Evolutionary conservation across 257 asterid species (phyloP), one percentile per base, ranked within the genome.

Genomic region (Ilex asprella): DNA sequence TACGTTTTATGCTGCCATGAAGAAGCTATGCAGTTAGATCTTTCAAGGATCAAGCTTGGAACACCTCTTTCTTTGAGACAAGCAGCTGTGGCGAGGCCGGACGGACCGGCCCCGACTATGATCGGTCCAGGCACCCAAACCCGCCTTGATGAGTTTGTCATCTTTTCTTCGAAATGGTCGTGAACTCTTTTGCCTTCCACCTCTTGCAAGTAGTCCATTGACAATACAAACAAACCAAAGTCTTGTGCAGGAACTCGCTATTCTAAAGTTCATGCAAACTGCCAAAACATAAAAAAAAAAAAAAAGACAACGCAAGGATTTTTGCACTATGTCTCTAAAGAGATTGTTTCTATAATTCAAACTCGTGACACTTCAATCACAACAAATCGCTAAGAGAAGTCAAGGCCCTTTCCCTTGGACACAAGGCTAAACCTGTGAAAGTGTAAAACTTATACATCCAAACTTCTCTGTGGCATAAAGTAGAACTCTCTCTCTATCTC

Each of bases 11-110:
- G 57, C 30, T 53, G 57, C 57, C 57, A 53, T 7, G 15, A 14
- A 16, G 57, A 53, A 16, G 30, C 57, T 53, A 53, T 53, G 30
- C 57, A 53, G 3, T 53, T n/a, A 8, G 57, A 10, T 10, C 57
- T 53, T 21, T 53, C 57, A 15, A 53, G 57, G 30, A 53, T 53
- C 57, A 53, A 21, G 30, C 57, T 53, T 2, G 27, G 57, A 1
- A 53, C 30, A 14, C 57, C 57, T n/a, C 57, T 53, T 14, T 53
- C n/a, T 21, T 21, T 53, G 57, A 53, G 57, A n/a, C 57, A 53
- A 53, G 57, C 57, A 6, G 57, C 57, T 21, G 30, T 16, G 27
- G 57, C 57, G 30, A 53, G 2, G 27, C 57, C 57, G 15, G 57
- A 53, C 27, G 57, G 57, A 5, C 57, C 57, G 10, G 57, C 29